Base-by-base conservation (phyloP, 1,139 yeast genomes). In the Debaryomyces fabryi region DNA sequence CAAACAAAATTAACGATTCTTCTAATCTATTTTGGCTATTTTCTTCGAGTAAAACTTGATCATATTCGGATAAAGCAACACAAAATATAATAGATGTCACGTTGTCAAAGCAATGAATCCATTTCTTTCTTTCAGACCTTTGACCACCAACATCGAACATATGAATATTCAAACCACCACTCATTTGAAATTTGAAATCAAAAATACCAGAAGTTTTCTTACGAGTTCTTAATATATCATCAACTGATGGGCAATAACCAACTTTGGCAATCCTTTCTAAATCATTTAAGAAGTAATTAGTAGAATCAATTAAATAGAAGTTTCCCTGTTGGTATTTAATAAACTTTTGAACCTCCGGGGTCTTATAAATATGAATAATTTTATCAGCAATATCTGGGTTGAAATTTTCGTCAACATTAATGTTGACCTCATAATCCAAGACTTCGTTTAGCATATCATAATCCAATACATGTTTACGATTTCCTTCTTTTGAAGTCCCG, bases 71-170 rank as follows among this genome's bases (percentile, higher is more conserved):
- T 46, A 91, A 71, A 0, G 97, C 92, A 18, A 90, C 96, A 67
- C 97, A 90, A 65, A 90, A 91, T 50, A 91, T 89, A 44, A 91
- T 88, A 45, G 88, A 75, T 0, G 97, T 88, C 30, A 91, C 97
- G 59, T 91, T 90, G 67, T 91, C 96, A 61, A 91, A 91, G 63
- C 97, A 91, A 67, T 91, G 96, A 56, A 91, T 91, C 97, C 97
- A 91, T 66, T 91, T 91, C 62, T 89, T 89, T 47, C 97, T 82
- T 69, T 91, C 97, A 1, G 93, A 85, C 58, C 97, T 74, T 68
- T 91, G 97, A 1, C 97, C 97, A 53, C 97, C 97, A 44, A 91
- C 97, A 65, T 91, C 97, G 63, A 79, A 90, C 78, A 91, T 83
- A 66, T 89, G 96, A 49, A 90, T 80, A 60, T 84, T 84, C 48